Evolutionary conservation across 495 filamentous ascomycete genomes (phyloP).

Genomic region (Hyphodiscus hymeniophilus): DNA sequence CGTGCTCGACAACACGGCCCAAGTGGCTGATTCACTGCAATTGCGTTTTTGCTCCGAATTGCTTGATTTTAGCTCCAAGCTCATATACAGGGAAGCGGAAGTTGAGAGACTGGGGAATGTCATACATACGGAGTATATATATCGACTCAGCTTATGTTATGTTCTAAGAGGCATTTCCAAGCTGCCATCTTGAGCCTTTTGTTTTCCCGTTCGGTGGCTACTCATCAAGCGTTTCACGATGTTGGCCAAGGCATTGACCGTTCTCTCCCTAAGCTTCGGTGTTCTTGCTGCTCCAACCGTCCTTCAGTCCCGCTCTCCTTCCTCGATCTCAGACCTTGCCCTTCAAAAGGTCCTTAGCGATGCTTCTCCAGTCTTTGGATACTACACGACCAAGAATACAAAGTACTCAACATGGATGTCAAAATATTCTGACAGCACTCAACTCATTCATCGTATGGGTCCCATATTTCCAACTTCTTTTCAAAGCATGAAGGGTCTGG

Average conservation of each 20-base stretch:
- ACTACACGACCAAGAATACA: constrained; percentile 21
- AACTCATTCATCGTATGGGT: constrained; percentile 33
- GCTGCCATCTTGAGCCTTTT: no score
- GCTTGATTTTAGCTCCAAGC: no score
- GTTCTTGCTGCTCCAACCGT: background rate
- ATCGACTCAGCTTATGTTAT: no score
- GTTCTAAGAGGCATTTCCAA: no score
- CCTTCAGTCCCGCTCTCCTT: background rate
- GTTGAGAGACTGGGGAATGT: no score
- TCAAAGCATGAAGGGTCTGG: no score
- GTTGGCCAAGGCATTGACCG: background rate
- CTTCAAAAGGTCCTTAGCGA: constrained; percentile 35
- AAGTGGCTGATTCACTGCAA: no score
- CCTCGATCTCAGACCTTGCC: constrained; percentile 24
- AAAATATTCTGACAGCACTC: constrained; percentile 30
- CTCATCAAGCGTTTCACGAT: background rate
- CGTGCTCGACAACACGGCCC: no score
- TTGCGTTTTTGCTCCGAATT: no score
- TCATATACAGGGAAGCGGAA: no score
- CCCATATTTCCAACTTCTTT: no score
- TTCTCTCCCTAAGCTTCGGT: background rate
- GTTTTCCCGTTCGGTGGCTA: background rate
- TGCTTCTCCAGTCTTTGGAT: constrained; percentile 35
- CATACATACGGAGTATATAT: no score
- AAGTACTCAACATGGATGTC: constrained; percentile 40